Conservation (phyloP, 1,284 basidiomycete genomes). For the Coniophora puteana region DNA sequence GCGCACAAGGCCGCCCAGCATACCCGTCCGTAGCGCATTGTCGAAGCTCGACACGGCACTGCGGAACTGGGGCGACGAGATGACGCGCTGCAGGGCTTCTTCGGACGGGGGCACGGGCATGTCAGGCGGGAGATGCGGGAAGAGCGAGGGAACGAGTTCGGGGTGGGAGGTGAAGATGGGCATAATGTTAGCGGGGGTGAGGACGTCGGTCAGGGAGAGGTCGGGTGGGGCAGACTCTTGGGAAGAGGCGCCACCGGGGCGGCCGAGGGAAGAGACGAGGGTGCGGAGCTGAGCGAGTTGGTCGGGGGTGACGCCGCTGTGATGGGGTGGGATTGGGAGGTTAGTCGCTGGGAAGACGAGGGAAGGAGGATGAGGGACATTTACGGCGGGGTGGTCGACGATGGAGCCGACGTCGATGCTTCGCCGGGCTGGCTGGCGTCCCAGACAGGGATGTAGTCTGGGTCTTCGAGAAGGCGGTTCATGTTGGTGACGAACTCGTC, state of each 20-base stretch:
- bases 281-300: slow-evolving; percentile 51
- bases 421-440: slow-evolving; percentile 27
- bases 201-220: slow-evolving; percentile 64
- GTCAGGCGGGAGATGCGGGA: slow-evolving; percentile 75
- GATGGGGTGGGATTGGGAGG: slow-evolving; percentile 8
- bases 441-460: slow-evolving; percentile 60
- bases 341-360: slow-evolving; percentile 4
- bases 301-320: slow-evolving; percentile 41
- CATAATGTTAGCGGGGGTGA: slow-evolving; percentile 65
- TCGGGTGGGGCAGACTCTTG: slow-evolving; percentile 32
- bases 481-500: slow-evolving; percentile 68
- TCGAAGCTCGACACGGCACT: slow-evolving; percentile 66
- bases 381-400: background rate
- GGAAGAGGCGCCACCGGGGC: slow-evolving; percentile 18
- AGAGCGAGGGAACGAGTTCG: slow-evolving; percentile 60
- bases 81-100: slow-evolving; percentile 56
- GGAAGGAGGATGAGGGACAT: background rate
- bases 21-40: slow-evolving; percentile 71
- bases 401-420: slow-evolving; percentile 36
- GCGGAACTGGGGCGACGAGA: slow-evolving; percentile 57
- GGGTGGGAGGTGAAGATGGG: slow-evolving; percentile 69
- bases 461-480: slow-evolving; percentile 63
- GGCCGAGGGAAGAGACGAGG: slow-evolving; percentile 35
- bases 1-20: slow-evolving; percentile 66
- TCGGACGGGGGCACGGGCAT: slow-evolving; percentile 60